Evolutionary conservation across 2,329 filamentous ascomycete genomes (phyloP), one percentile per base, ranked within the genome.

Genomic region (Calycina herbarum): DNA sequence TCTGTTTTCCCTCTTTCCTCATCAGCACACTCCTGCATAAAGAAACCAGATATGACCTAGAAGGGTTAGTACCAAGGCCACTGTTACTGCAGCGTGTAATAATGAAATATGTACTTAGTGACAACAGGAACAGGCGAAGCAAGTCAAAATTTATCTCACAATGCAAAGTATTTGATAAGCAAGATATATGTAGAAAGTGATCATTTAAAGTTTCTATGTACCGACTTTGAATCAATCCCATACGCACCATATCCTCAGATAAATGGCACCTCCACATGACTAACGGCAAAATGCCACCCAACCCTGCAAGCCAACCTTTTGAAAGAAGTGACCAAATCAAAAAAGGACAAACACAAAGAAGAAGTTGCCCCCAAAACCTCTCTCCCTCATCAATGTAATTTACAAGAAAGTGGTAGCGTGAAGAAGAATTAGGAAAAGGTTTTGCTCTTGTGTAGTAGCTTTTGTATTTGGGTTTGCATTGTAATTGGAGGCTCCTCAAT

Each of bases 401-500:
- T 38, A 38, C 35, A 38, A 38, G 35, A 38, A 38, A 15, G 35
- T 38, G 35, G 13, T 38, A 38, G 8, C 35, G 35, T 38, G 35
- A 38, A 38, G 35, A 38, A 38, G 35, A 38, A 38, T 38, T 11
- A 38, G 35, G 35, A 38, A 38, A 38, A 11, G 35, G 10, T 11
- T 11, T 11, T 38, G 35, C 35, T 38, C 35, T 38, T 38, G 35
- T 38, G 35, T 38, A 15, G 13, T 38, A 38, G 42, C 17, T 48
- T n/a, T n/a, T 8, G 42, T n/a, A 20, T 48, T 8, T 48, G 15
- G n/a, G 15, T n/a, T n/a, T 48, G 42, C 42, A 20, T 48, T 10
- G 45, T 29, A 8, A 31, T 59, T 58, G 24, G 17, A 54, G 54
- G 66, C 62, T 67, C 68, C 62, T 73, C 65, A 70, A 27, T 68